Percentiles rank a stretch among this genome's conserved stretches.
Evolutionary conservation across 768 basidiomycete genomes (phyloP).

Genomic region (Amanita phalloides): DNA sequence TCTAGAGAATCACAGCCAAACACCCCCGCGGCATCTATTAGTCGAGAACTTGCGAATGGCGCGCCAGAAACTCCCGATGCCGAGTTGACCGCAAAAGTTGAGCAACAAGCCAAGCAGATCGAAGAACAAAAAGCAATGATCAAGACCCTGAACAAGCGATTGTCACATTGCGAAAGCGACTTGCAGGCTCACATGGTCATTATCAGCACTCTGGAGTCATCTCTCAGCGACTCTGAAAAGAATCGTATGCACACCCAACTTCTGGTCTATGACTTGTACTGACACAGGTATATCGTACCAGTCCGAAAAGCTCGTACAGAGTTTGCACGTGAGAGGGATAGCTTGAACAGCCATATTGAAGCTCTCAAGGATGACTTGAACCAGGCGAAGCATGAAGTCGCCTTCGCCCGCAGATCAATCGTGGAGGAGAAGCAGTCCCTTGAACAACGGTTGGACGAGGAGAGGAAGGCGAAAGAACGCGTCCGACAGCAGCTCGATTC

Average conservation of each 20-base stretch:
- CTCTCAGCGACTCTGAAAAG: constrained; percentile 86
- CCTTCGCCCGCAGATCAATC: constrained; percentile 64
- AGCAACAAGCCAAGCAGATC: constrained; percentile 65
- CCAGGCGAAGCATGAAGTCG: constrained; percentile 74
- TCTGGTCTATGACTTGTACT: not conserved
- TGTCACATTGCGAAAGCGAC: constrained; percentile 89
- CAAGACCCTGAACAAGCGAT: constrained; percentile 86
- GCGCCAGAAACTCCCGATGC: constrained; percentile 32
- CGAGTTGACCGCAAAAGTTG: constrained; percentile 48
- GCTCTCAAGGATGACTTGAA: constrained; percentile 60
- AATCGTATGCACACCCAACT: constrained; percentile 50
- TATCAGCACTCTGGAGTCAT: constrained; percentile 73
- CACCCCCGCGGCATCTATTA: constrained; percentile 54
- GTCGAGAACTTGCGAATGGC: constrained; percentile 30
- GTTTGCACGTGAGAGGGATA: constrained; percentile 77
- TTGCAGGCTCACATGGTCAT: constrained; percentile 88
- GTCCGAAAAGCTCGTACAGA: constrained; percentile 91
- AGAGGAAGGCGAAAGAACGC: constrained; percentile 82
- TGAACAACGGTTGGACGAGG: constrained; percentile 76
- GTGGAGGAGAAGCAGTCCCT: constrained; percentile 85
- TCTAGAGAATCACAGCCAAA: constrained; percentile 66
- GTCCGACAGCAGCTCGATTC: constrained; percentile 79
- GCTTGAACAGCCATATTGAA: constrained; percentile 53
- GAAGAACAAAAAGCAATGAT: constrained; percentile 88
- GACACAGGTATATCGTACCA: constrained; percentile 17